Base-by-base conservation (phyloP, 805 yeast genomes). In the Cyberlindnera xylosilytica region DNA sequence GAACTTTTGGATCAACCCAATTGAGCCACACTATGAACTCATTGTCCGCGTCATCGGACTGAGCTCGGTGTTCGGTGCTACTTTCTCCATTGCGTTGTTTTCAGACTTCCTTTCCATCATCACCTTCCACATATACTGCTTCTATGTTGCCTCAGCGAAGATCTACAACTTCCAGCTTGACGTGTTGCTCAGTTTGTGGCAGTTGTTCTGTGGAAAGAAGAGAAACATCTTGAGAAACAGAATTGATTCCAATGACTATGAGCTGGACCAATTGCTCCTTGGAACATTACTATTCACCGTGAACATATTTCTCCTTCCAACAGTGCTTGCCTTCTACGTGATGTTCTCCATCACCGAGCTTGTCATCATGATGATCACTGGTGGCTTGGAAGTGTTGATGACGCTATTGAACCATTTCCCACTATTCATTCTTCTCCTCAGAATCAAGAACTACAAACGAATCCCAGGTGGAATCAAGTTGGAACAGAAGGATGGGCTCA, bases 221-320 rank as follows among this genome's bases (percentile, higher is more conserved):
- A 83, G 79, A 52, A 93, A 93, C 57, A 79, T 83, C 4, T 66
- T 93, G 54, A 75, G 98, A 51, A 73, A 86, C 42, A 80, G 99
- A 68, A 79, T 89, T 24, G 99, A 93, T 61, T 79, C 81, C 20
- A 80, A 89, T 48, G 78, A 83, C 58, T 91, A 86, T 60, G 91
- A 86, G 46, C 67, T 91, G 19, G 97, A 90, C 59, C 96, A 90
- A 56, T 69, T 91, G 42, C 66, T 95, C 37, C 65, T 91, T 58
- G 99, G 99, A 0, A 93, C 97, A 3, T 72, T 93, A 43, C 63
- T 91, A 15, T 93, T 93, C 63, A 87, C 91, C 37, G 78, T 90
- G 13, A 66, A 87, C 39, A 64, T 84, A 0, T 86, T 89, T 52
- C 66, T 95, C 26, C 62, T 89, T 38, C 99, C 99, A 1, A 93